Base-by-base conservation (phyloP, 805 yeast genomes). In the Crinitomyces ghanaensis region DNA sequence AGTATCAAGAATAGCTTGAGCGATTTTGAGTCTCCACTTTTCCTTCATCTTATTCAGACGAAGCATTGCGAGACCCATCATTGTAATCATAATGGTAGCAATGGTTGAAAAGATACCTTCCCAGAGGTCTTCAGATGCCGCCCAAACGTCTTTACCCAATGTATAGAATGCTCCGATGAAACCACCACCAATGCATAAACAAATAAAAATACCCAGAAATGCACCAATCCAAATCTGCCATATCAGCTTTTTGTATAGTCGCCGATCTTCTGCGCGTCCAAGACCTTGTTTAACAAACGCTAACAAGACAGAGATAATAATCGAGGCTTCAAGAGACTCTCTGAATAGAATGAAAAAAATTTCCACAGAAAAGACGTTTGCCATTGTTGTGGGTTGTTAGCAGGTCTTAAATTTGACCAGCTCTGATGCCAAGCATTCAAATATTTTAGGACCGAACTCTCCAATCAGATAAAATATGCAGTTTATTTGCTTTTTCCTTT, bases 61-160 rank as follows among this genome's bases (percentile, higher is more conserved):
- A 53, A 86, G 69, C 94, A 88, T 80, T 36, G 95, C 93, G 51
- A 88, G 70, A 56, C 97, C 96, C 95, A 86, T 85, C 48, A 78
- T 49, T 9, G 95, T 71, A 52, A 86, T 88, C 71, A 86, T 72
- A 28, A 81, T 62, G 0, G 93, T 70, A 2, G 96, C 97, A 56
- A 86, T 74, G 45, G 86, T 62, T 61, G 91, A 82, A 56, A 86
- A 84, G 36, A 82, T 66, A 63, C 95, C 96, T 68, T 86, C 97
- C 96, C 96, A 86, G 38, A 86, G 57, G 56, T 86, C 96, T 57
- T 86, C 97, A n/a, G 93, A 74, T n/a, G 57, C 54, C 30, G 85
- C 66, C 79, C 94, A 86, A 44, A 85, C 70, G 68, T 88, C 91
- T 34, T 70, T 70, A 42, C 77, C 74, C 32, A 79, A 64, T 25